These are phyloP conservation scores for Apiospora marii DNA, from an alignment of 2,329 filamentous ascomycete species.

Conservation along the genomic window DNA sequence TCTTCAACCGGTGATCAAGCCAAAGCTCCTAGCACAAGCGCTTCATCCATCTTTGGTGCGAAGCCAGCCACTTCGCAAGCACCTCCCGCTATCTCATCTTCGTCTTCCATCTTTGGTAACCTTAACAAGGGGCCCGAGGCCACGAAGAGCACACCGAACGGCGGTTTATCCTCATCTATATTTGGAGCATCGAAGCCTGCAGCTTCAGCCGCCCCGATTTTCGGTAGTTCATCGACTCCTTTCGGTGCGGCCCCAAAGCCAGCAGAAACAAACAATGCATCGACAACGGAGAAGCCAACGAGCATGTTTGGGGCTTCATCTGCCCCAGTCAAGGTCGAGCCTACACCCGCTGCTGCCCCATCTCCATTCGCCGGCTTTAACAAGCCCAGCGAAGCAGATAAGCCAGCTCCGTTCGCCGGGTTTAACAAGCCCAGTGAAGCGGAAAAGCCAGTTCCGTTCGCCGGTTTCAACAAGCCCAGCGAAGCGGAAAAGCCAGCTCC, in stretches of 20 bases:
- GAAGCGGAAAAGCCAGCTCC: slow-evolving; percentile 23
- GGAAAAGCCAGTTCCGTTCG: slow-evolving; percentile 7
- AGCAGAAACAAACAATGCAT: slow-evolving; percentile 27
- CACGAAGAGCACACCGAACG: slow-evolving; percentile 32
- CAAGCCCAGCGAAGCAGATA: slow-evolving; percentile 25
- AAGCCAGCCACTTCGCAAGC: slow-evolving; percentile 39
- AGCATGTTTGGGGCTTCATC: slow-evolving; percentile 27
- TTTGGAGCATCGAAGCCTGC: slow-evolving; percentile 33
- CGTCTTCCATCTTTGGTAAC: slow-evolving; percentile 33
- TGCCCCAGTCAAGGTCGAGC: slow-evolving; percentile 28
- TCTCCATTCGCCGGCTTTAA: slow-evolving; percentile 30
- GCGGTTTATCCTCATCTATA: slow-evolving; percentile 31
- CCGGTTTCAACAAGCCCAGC: not conserved
- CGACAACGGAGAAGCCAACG: slow-evolving; percentile 30
- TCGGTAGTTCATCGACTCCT: slow-evolving; percentile 28
- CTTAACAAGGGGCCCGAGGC: slow-evolving; percentile 30
- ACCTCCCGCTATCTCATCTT: slow-evolving; percentile 29
- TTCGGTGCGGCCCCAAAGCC: slow-evolving; percentile 29
- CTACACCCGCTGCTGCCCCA: slow-evolving; percentile 31
- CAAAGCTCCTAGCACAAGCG: not conserved
- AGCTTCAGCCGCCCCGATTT: slow-evolving; percentile 30
- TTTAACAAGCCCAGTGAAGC: slow-evolving; percentile 25
- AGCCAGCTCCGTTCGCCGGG: slow-evolving; percentile 28
- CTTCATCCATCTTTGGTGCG: slow-evolving; percentile 43
- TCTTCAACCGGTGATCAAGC: not conserved